phyloP scores from a whole-genome alignment of 2,329 filamentous ascomycete species.

The Graphiopsis chlorocephala region DNA sequence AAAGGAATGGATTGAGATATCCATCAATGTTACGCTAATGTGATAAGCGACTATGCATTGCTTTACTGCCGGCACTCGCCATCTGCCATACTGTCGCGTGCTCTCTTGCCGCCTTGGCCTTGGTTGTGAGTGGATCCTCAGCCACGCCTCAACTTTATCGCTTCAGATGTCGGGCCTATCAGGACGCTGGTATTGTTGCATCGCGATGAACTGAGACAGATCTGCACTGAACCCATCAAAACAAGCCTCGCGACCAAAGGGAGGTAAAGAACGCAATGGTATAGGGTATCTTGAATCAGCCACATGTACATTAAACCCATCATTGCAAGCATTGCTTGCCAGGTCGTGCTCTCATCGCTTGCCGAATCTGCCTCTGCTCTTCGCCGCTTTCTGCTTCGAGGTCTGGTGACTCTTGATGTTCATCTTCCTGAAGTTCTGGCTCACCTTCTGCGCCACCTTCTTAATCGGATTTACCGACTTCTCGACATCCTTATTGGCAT shows the following conservation, averaged over 20 bases:
- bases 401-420: constrained; percentile 54
- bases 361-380: constrained; percentile 39
- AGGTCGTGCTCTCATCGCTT: constrained; percentile 21
- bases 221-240: background rate
- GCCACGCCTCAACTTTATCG: background rate
- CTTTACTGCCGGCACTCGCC: background rate
- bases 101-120: constrained; percentile 2
- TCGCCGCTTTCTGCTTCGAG: constrained; percentile 33
- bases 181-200: background rate
- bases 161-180: background rate
- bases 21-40: background rate
- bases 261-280: background rate
- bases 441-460: constrained; percentile 44
- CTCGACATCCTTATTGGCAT: background rate
- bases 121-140: background rate
- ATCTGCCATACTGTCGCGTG: background rate
- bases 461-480: constrained; percentile 27
- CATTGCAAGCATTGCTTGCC: background rate
- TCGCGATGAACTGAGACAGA: background rate
- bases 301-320: background rate
- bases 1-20: background rate
- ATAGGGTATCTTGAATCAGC: background rate
- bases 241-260: background rate
- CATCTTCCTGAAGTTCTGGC: constrained; percentile 47
- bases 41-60: background rate